Evolutionary conservation across 495 filamentous ascomycete genomes (phyloP).

Genomic region (Aspergillus saccharolyticus): DNA sequence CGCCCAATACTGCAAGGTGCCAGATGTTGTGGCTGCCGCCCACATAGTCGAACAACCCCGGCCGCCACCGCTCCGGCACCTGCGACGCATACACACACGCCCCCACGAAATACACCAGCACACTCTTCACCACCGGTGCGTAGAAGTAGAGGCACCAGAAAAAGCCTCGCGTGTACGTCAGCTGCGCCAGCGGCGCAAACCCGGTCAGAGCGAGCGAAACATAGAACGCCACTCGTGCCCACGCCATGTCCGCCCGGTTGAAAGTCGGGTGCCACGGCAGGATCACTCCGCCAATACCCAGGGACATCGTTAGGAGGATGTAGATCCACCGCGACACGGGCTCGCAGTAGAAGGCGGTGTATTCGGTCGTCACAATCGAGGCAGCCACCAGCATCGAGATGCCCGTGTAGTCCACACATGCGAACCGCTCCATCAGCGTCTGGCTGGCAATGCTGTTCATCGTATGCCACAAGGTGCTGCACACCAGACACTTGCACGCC

Average conservation of each 20-base stretch:
- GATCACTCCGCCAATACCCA: constrained; percentile 85
- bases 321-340: constrained; percentile 82
- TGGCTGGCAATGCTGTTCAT: constrained; percentile 94
- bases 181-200: constrained; percentile 81
- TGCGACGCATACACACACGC: constrained; percentile 89
- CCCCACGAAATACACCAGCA: constrained; percentile 78
- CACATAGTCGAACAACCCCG: constrained; percentile 88
- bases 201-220: constrained; percentile 84
- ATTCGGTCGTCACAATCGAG: constrained; percentile 97
- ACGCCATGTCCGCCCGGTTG: constrained; percentile 87
- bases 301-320: constrained; percentile 70
- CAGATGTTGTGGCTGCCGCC: constrained; percentile 96
- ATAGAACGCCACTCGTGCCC: constrained; percentile 89
- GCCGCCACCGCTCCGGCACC: constrained; percentile 87
- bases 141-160: constrained; percentile 80
- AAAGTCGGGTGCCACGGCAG: constrained; percentile 96
- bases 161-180: constrained; percentile 69
- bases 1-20: constrained; percentile 91
- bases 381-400: constrained; percentile 95
- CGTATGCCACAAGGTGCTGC: constrained; percentile 95
- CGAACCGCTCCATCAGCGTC: constrained; percentile 86
- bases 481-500: constrained; percentile 91
- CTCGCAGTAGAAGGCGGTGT: constrained; percentile 98
- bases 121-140: constrained; percentile 77
- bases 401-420: constrained; percentile 97